These are phyloP conservation scores for Saitozyma sp. DNA, from an alignment of 768 basidiomycete genomes.

Conservation along the genomic window DNA sequence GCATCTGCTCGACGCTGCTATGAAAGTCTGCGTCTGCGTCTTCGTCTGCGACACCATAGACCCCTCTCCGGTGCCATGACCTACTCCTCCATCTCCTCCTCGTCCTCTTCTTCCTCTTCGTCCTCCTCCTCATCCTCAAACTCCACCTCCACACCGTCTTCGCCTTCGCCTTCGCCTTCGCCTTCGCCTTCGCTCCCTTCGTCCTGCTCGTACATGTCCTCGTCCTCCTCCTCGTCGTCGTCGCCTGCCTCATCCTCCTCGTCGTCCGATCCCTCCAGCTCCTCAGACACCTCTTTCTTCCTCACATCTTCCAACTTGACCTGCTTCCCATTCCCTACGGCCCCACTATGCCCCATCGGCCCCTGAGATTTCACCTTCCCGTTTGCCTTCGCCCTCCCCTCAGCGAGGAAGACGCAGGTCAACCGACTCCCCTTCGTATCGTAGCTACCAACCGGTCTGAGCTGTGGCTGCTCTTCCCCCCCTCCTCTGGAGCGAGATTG, in stretches of 20 bases:
- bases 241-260: conserved; percentile 39
- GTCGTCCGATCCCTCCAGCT: conserved; percentile 18
- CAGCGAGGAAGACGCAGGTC: conserved; percentile 62
- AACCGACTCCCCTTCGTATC: conserved; percentile 83
- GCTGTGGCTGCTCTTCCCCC: conserved; percentile 19
- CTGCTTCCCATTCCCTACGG: conserved; percentile 54
- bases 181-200: conserved; percentile 20
- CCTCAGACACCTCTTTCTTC: conserved; percentile 38
- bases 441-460: conserved; percentile 66
- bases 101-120: conserved; percentile 26
- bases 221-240: conserved; percentile 28
- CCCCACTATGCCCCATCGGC: conserved; percentile 10
- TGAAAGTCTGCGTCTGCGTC: neutral
- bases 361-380: conserved; percentile 44
- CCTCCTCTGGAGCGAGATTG: neutral
- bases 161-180: conserved; percentile 21
- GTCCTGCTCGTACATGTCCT: conserved; percentile 21
- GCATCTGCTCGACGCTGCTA: too few relatives aligned
- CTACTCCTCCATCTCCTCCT: conserved; percentile 29
- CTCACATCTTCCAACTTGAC: conserved; percentile 34
- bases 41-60: conserved; percentile 1
- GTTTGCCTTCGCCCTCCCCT: conserved; percentile 53
- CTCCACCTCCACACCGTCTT: conserved; percentile 24
- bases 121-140: conserved; percentile 23
- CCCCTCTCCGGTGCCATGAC: conserved; percentile 15